Base-by-base conservation (phyloP, 108 stramenopile species). In the Cylindrotheca fusiformis region DNA sequence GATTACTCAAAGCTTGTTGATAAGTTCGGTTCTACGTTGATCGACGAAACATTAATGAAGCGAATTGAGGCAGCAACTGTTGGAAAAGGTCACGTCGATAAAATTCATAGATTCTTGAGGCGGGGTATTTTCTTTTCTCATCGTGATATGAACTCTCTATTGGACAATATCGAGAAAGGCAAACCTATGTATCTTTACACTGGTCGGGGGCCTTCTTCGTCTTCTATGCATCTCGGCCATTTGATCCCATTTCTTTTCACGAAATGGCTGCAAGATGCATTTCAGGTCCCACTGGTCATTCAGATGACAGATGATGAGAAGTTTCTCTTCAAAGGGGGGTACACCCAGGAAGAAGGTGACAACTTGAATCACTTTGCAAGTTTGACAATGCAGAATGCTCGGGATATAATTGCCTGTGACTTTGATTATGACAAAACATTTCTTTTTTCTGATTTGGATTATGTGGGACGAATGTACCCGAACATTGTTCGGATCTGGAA, bases 291-390 rank as follows among this genome's bases (percentile, higher is more conserved):
- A 0, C 69, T 99, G 50, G 99, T 99, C 28, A 90, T 99, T 57
- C 99, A 99, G 85, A 95, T 99, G 78, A 99, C 99, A 8, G 99
- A 99, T 66, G 99, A 99, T 69, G 99, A 99, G 81, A 99, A 99
- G 78, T 99, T 98, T 65, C 66, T 99, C 4, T 99, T 96, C 90
- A 99, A 99, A 81, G 96, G 94, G 17, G 74, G 69, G 31, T 95
- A 92, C 78, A 63, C 70, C 27, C 76, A 81, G 31, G 85, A 86
- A 54, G 80, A 65, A 14, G 91, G 91, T 47, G 92, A 95, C 65
- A 95, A 93, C 66, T 67, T 99, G 63, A 81, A 93, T 55, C 68
- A 96, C 71, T 95, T 84, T 74, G 83, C 94, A 47, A 57, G 75
- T 14, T 76, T 99, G 36, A 97, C 96, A 48, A 87, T 88, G 32